A percentile compares a stretch with the other conserved stretches of the same genome.
phyloP scores from a whole-genome alignment of 768 basidiomycete species.

The Cystobasidium tubakii region DNA sequence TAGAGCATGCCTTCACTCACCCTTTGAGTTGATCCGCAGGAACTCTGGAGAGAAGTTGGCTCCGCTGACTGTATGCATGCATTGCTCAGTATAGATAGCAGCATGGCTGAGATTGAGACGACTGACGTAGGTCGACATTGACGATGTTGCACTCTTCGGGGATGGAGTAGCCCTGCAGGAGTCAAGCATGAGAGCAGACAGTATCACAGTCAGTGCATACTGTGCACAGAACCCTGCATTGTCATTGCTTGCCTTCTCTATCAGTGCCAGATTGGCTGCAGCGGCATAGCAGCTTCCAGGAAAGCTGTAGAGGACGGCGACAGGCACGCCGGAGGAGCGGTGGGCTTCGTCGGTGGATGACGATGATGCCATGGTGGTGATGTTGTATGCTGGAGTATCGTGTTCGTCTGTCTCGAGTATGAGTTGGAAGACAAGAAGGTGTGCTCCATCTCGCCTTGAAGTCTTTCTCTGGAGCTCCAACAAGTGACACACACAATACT shows the following conservation, averaged over 20 bases:
- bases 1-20: background rate
- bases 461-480: background rate
- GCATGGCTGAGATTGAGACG: background rate
- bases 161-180: constrained; percentile 17
- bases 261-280: constrained; percentile 9
- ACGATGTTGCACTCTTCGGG: constrained; percentile 34
- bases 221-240: no score
- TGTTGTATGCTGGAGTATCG: background rate
- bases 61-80: constrained; percentile 9
- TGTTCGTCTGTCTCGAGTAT: background rate
- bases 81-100: background rate
- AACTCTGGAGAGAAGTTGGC: constrained; percentile 36
- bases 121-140: constrained; percentile 34
- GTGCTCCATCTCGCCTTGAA: background rate
- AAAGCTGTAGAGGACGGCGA: constrained; percentile 27
- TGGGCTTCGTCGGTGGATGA: background rate
- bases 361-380: constrained; percentile 5
- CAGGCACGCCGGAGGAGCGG: background rate
- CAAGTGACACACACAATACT: background rate
- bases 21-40: constrained; percentile 31
- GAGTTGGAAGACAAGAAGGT: background rate
- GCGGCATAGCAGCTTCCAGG: constrained; percentile 25
- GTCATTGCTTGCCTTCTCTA: constrained; percentile 18
- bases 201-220: no score
- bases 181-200: background rate